Evolutionary conservation across 225 moss, liverwort and hornwort species (phyloP).

Genomic region (Pseudoscleropodium purum): DNA sequence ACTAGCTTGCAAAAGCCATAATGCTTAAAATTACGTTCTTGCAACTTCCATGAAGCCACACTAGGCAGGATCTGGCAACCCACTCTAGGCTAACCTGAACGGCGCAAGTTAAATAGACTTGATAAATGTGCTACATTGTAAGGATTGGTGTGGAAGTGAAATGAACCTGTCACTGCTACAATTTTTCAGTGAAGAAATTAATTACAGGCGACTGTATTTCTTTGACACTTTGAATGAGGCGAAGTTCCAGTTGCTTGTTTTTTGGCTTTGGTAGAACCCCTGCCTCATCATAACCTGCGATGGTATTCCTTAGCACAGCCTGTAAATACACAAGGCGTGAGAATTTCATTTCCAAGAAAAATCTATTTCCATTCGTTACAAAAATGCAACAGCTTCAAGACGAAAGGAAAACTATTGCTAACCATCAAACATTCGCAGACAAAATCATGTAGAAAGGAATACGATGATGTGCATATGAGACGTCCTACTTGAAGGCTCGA

Average conservation of each 20-base stretch:
- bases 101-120: neutral
- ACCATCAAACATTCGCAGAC: neutral
- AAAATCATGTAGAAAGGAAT: neutral
- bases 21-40: neutral
- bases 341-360: neutral
- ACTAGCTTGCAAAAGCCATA: neutral
- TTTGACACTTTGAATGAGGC: conserved; percentile 68
- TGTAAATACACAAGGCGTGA: neutral
- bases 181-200: conserved; percentile 31
- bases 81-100: neutral
- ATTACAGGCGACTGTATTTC: conserved; percentile 57
- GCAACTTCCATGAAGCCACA: neutral
- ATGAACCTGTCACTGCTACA: conserved; percentile 20
- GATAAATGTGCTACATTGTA: neutral
- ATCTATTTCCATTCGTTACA: neutral
- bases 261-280: conserved; percentile 18
- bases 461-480: neutral
- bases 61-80: neutral
- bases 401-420: neutral
- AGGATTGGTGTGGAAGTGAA: neutral
- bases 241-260: conserved; percentile 59
- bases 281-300: conserved; percentile 32
- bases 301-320: conserved; percentile 73
- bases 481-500: conserved; percentile 82
- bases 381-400: neutral